Percentiles rank a stretch among this genome's conserved stretches.
These are phyloP conservation scores for Lachnellula hyalina DNA, from an alignment of 2,329 filamentous ascomycete genomes.

Conservation along the genomic window DNA sequence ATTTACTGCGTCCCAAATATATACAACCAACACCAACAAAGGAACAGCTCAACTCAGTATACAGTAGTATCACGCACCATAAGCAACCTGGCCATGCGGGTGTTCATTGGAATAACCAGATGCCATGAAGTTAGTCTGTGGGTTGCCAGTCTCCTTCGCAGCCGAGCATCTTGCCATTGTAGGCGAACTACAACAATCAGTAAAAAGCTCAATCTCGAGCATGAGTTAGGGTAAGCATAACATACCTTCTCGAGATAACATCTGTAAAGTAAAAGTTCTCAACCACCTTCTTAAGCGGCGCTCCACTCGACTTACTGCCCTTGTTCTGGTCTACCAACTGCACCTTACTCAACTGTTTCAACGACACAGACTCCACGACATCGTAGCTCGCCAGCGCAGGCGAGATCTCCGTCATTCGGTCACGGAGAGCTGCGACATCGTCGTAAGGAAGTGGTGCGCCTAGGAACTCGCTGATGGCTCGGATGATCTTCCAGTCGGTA, in stretches of 20 bases:
- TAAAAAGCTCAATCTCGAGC: constrained; percentile 4
- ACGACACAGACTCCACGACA: constrained; percentile 74
- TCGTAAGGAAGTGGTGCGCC: constrained; percentile 86
- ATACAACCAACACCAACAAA: constrained; percentile 30
- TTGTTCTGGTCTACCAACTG: constrained; percentile 97
- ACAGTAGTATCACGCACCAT: constrained; percentile 27
- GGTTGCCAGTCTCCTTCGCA: constrained; percentile 77
- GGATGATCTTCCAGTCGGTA: constrained; percentile 98
- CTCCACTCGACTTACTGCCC: constrained; percentile 67
- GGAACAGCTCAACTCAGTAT: constrained; percentile 21
- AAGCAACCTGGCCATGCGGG: constrained; percentile 29
- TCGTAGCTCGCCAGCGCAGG: constrained; percentile 87
- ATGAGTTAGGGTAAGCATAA: constrained; percentile 14
- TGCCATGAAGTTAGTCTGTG: constrained; percentile 74
- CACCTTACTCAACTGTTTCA: constrained; percentile 77
- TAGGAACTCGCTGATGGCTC: constrained; percentile 86
- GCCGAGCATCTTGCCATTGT: constrained; percentile 98
- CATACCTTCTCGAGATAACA: constrained; percentile 88
- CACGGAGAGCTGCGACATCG: constrained; percentile 79
- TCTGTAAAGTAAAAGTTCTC: constrained; percentile 99
- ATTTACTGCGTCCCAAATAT: constrained; percentile 28
- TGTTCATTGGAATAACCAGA: constrained; percentile 45
- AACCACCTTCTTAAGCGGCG: constrained; percentile 76
- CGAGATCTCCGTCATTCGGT: constrained; percentile 93
- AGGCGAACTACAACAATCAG: constrained; percentile 60